Base-by-base conservation (phyloP, 805 yeast species). In the Candida khao-thaluensis region DNA sequence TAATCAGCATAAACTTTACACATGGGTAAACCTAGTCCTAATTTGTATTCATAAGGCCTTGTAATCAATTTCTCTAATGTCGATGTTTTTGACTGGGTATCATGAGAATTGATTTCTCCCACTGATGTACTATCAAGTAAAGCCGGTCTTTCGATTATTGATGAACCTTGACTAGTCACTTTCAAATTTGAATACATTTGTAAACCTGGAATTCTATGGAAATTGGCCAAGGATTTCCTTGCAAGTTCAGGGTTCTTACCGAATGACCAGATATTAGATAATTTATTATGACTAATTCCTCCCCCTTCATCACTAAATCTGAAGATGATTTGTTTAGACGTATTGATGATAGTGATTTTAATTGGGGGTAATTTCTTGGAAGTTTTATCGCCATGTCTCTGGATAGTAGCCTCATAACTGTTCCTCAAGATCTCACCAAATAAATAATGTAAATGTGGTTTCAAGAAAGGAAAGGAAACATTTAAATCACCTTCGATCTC, bases 1-100 rank as follows among this genome's bases (percentile, higher is more conserved):
- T 91, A 91, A 51, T 91, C 97, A 0, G 95, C 87, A 56, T 91
- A 91, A 0, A 90, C 87, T 50, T 86, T 82, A 53, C 96, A 85
- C 84, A 91, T 81, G 0, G 98, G 96, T 44, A 91, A 66, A 0
- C 97, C 96, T 43, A 91, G 73, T 0, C 97, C 97, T 20, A 91
- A 63, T 37, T 84, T 85, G 51, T 75, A 76, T 43, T 84, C 76
- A 18, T 85, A 80, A 1, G 93, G 85, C 45, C 97, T 74, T 22
- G 81, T 72, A 29, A 84, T 76, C 51, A 90, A 70, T 20, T 77
- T 72, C 37, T 74, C 71, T 42, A 90, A 65, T 1, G 93, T 83
- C 4, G 81, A 72, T 24, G 57, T 56, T 32, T 65, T 65, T n/a
- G 54, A 44, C 35, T 50, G 49, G 27, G 62, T 58, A 47, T 58